phyloP scores from a whole-genome alignment of 345 rosid genomes.

The Gynandropsis gynandra region DNA sequence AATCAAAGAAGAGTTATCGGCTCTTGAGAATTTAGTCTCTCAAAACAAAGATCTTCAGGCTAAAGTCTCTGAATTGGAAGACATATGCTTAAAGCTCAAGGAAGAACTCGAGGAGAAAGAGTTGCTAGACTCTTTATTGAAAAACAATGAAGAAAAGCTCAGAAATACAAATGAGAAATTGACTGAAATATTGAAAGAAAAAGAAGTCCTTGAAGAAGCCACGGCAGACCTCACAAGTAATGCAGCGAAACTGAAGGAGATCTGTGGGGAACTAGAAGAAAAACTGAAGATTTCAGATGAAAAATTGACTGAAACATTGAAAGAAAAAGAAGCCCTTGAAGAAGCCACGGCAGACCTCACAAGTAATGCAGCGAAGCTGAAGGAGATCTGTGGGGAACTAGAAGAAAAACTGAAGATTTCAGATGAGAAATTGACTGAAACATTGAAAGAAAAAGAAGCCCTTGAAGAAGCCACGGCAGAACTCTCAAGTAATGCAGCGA shows the following conservation, averaged over 20 bases:
- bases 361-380: slow-evolving; percentile 30
- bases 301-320: slow-evolving; percentile 45
- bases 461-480: slow-evolving; percentile 47
- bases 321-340: slow-evolving; percentile 54
- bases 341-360: slow-evolving; percentile 45
- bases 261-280: slow-evolving; percentile 47
- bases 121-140: slow-evolving; percentile 37
- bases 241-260: slow-evolving; percentile 37
- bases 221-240: slow-evolving; percentile 42
- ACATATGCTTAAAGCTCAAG: slow-evolving; percentile 28
- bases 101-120: slow-evolving; percentile 56
- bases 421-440: slow-evolving; percentile 55
- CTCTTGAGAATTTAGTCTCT: slow-evolving; percentile 41
- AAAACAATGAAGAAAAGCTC: slow-evolving; percentile 61
- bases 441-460: slow-evolving; percentile 54
- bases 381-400: slow-evolving; percentile 45
- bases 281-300: slow-evolving; percentile 64
- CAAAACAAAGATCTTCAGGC: slow-evolving; percentile 50
- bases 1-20: slow-evolving; percentile 48
- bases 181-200: slow-evolving; percentile 51
- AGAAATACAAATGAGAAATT: slow-evolving; percentile 49
- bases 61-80: slow-evolving; percentile 44
- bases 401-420: slow-evolving; percentile 55
- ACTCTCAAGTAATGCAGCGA: slow-evolving; percentile 36
- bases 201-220: slow-evolving; percentile 52